Base-by-base conservation (phyloP, 1,284 basidiomycete genomes). In the Trichosporon sp. region DNA sequence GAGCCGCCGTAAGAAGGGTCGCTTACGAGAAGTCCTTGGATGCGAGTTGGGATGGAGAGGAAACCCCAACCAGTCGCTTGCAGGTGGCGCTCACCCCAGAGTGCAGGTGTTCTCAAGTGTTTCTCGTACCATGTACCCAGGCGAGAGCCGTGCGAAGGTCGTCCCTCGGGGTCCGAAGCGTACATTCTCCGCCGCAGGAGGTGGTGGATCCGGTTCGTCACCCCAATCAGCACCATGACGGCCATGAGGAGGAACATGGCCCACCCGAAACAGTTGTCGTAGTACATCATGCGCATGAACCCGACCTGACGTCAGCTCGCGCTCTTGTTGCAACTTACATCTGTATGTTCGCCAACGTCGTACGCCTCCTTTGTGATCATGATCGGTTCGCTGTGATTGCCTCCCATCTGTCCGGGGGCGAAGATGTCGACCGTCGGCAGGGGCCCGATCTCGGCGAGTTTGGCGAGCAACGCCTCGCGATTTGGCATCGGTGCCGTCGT, bases 11-110 rank as follows among this genome's bases (percentile, higher is more conserved):
- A 10, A n/a, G 14, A 4, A 8, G 6, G 1, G 8, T 69, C 65
- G 72, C 75, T 67, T 40, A 78, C 78, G 31, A 72, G 66, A 54
- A 75, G 46, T 2, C 70, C 71, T 61, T 78, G 74, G 16, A 78
- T 8, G n/a, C 78, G 63, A 0, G 78, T 77, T 0, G 78, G 78
- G 11, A 78, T 38, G 5, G 72, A 71, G n/a, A 74, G 38, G n/a
- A 61, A 70, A 10, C 69, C 69, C 73, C 73, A 76, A 7, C 71
- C 69, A 19, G 70, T 73, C 0, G 76, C 69, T 51, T 75, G 71
- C n/a, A 70, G 61, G 66, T 76, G 78, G 10, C 70, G 66, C 21
- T 75, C 69, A 1, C 76, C 76, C 14, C 76, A 71, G 37, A 74
- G 19, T 6, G 76, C 76, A 2, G 78, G 78, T 0, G 67, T 71